Percentiles rank a stretch among this genome's conserved stretches.
Conservation (phyloP, 257 asterid species). For the Solanum lycopersicoides region DNA sequence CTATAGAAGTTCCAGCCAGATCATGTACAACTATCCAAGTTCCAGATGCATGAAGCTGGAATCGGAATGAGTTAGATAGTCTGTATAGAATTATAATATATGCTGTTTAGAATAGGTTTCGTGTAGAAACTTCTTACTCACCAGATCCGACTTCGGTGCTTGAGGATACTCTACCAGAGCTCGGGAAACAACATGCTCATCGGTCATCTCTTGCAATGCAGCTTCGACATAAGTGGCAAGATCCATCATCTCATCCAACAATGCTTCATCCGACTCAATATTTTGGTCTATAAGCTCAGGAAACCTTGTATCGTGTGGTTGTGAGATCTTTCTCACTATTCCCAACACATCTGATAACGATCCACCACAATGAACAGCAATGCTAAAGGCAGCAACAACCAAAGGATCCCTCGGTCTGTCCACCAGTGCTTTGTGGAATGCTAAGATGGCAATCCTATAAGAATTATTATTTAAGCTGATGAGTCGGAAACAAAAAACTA, state of each 20-base stretch:
- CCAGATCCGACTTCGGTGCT: conserved; percentile 18
- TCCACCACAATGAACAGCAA: conserved; percentile 14
- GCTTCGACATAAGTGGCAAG: conserved; percentile 10
- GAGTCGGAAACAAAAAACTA: not conserved
- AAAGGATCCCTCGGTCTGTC: conserved; percentile 20
- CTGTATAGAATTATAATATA: not conserved
- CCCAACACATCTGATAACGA: conserved; percentile 7
- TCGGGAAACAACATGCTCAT: conserved; percentile 14
- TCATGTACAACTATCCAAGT: not conserved
- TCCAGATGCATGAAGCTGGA: not conserved
- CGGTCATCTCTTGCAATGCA: conserved; percentile 15
- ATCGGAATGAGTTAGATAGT: not conserved
- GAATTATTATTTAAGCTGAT: not conserved
- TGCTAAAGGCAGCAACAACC: conserved; percentile 25
- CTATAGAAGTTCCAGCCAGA: not conserved
- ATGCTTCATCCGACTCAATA: not conserved
- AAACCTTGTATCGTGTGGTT: conserved; percentile 11
- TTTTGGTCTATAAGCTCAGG: not conserved
- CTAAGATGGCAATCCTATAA: conserved; percentile 19
- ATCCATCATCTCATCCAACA: conserved; percentile 11
- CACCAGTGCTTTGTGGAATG: conserved; percentile 21
- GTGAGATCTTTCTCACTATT: conserved; percentile 11
- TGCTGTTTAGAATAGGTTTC: not conserved
- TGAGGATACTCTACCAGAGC: conserved; percentile 16
- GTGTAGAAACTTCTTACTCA: not conserved